phyloP scores from a whole-genome alignment of 805 yeast species.

The Ogataea zsoltii region DNA sequence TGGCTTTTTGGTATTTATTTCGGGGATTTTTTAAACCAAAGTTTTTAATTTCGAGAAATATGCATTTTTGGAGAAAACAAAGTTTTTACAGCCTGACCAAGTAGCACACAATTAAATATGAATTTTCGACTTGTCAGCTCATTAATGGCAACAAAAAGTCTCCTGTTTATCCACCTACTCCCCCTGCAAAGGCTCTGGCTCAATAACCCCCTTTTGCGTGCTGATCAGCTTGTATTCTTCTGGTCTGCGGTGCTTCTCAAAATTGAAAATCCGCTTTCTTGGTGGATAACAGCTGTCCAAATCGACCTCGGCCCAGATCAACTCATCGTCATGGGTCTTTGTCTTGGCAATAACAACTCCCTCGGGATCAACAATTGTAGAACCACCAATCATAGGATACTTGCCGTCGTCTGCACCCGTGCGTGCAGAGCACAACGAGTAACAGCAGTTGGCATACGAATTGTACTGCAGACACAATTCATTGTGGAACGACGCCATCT shows the following conservation, averaged over 20 bases:
- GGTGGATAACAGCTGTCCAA: constrained; percentile 36
- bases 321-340: constrained; percentile 37
- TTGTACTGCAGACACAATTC: constrained; percentile 36
- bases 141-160: no score
- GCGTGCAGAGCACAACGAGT: constrained; percentile 37
- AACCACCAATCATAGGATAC: constrained; percentile 37
- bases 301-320: constrained; percentile 36
- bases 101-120: no score
- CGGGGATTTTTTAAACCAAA: no score
- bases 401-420: constrained; percentile 38
- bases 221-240: constrained; percentile 31
- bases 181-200: constrained; percentile 12
- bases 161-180: constrained; percentile 4
- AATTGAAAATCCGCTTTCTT: constrained; percentile 37
- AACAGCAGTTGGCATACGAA: constrained; percentile 37
- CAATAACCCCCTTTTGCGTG: constrained; percentile 32
- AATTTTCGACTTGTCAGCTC: no score
- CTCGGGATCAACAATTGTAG: constrained; percentile 39
- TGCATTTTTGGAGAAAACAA: no score
- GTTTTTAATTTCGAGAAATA: no score
- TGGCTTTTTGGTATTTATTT: no score
- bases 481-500: constrained; percentile 34
- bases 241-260: constrained; percentile 38
- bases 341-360: constrained; percentile 38
- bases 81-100: no score